Base-by-base conservation (phyloP, 1,284 basidiomycete genomes). In the Testicularia cyperi region DNA sequence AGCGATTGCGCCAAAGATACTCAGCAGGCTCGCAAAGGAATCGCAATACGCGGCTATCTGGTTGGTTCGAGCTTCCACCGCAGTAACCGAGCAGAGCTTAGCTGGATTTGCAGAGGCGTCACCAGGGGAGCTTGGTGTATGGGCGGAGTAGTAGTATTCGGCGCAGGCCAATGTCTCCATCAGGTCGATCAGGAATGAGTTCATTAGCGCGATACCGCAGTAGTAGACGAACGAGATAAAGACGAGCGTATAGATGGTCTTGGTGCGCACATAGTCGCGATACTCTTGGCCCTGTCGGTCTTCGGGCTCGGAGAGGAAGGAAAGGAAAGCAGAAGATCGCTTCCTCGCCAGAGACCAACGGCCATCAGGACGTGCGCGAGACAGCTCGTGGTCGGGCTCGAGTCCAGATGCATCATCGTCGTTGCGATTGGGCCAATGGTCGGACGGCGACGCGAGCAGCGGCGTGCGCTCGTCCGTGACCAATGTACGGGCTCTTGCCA, bases 311-410 rank as follows among this genome's bases (percentile, higher is more conserved):
- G 57, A 55, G 5, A 61, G 37, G 28, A 61, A 55, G 2, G 57
- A 61, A 13, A 49, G 48, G 21, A 61, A 51, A 28, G 45, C 57
- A 2, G 51, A 61, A 27, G 57, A 61, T 27, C 57, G 35, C 14
- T 46, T 51, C 4, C 46, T 41, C 31, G 51, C 49, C 22, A 49
- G 6, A 3, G 44, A 52, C 48, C 48, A n/a, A n/a, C n/a, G n/a
- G n/a, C n/a, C n/a, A n/a, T n/a, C n/a, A n/a, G n/a, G n/a, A n/a
- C n/a, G n/a, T n/a, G n/a, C n/a, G n/a, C n/a, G n/a, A n/a, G n/a
- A n/a, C n/a, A n/a, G n/a, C n/a, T n/a, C n/a, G n/a, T n/a, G n/a
- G n/a, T n/a, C n/a, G n/a, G n/a, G n/a, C n/a, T n/a, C n/a, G n/a
- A n/a, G n/a, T n/a, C n/a, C n/a, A n/a, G n/a, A n/a, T n/a, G n/a